Conservation (phyloP, 768 basidiomycete genomes). For the Russula dissimulans region DNA sequence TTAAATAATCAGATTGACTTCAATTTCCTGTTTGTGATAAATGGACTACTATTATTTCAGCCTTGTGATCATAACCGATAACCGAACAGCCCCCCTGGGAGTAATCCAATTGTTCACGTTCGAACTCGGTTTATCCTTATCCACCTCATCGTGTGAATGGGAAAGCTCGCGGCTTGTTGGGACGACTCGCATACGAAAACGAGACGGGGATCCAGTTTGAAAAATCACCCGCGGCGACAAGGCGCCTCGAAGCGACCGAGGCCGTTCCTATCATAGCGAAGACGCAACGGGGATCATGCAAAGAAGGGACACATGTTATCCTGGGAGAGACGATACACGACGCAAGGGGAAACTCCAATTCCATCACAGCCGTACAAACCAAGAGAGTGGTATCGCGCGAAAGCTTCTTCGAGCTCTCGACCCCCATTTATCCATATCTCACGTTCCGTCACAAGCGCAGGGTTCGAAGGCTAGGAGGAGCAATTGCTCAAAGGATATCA, state of each 20-base stretch:
- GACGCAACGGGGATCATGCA: not conserved
- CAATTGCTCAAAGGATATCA: conserved; percentile 12
- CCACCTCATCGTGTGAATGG: too few relatives aligned
- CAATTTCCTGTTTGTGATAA: too few relatives aligned
- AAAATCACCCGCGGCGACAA: not conserved
- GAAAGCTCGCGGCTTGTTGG: not conserved
- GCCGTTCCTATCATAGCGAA: not conserved
- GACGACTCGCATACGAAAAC: not conserved
- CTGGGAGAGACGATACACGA: not conserved
- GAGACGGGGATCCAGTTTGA: not conserved
- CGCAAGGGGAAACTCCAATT: not conserved
- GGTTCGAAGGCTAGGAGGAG: too few relatives aligned
- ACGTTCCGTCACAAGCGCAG: not conserved
- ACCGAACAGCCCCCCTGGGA: too few relatives aligned
- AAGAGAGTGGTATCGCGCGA: not conserved
- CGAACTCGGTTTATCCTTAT: too few relatives aligned
- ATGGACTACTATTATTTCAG: too few relatives aligned
- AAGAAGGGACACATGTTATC: too few relatives aligned
- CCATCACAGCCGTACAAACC: not conserved
- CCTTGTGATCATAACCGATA: too few relatives aligned
- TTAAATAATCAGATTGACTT: too few relatives aligned
- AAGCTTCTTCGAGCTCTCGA: not conserved
- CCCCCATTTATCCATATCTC: not conserved
- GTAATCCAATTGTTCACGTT: too few relatives aligned
- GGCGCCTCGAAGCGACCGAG: not conserved